These are phyloP conservation scores for Ophiostoma quercus DNA, from an alignment of 2,329 filamentous ascomycete genomes.

Conservation along the genomic window DNA sequence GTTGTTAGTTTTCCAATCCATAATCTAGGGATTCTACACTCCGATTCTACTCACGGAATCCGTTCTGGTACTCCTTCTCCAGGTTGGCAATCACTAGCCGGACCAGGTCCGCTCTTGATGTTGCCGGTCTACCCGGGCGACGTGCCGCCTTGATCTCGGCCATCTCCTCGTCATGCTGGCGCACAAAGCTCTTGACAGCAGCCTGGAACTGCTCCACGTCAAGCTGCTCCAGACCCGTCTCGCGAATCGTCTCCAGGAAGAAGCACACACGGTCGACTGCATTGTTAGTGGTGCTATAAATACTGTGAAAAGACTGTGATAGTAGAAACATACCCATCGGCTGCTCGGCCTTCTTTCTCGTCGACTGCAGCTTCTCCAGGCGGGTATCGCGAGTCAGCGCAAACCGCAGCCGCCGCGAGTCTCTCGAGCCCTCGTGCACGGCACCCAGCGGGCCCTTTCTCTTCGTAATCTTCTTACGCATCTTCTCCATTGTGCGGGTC, in stretches of 20 bases:
- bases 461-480: conserved; percentile 83
- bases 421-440: conserved; percentile 82
- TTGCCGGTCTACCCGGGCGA: conserved; percentile 73
- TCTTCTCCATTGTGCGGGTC: conserved; percentile 67
- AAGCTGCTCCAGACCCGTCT: conserved; percentile 48
- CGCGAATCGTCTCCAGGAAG: conserved; percentile 54
- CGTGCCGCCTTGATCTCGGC: conserved; percentile 60
- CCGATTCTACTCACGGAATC: conserved; percentile 57
- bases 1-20: conserved; percentile 21
- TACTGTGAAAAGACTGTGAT: background rate
- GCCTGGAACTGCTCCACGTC: conserved; percentile 54
- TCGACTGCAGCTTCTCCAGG: conserved; percentile 64
- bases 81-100: conserved; percentile 65
- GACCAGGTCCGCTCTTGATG: conserved; percentile 69
- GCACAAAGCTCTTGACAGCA: conserved; percentile 60
- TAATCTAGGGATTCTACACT: background rate
- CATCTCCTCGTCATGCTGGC: conserved; percentile 67
- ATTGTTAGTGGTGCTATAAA: background rate
- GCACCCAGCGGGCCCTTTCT: conserved; percentile 67
- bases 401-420: conserved; percentile 73
- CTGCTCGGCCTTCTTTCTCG: conserved; percentile 67
- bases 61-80: conserved; percentile 72
- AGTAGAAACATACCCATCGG: conserved; percentile 37
- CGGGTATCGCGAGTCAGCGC: conserved; percentile 78
- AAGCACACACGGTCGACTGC: conserved; percentile 25